These are phyloP conservation scores for Thuidium tamariscinum DNA, from an alignment of 225 moss, liverwort and hornwort species.

Conservation along the genomic window DNA sequence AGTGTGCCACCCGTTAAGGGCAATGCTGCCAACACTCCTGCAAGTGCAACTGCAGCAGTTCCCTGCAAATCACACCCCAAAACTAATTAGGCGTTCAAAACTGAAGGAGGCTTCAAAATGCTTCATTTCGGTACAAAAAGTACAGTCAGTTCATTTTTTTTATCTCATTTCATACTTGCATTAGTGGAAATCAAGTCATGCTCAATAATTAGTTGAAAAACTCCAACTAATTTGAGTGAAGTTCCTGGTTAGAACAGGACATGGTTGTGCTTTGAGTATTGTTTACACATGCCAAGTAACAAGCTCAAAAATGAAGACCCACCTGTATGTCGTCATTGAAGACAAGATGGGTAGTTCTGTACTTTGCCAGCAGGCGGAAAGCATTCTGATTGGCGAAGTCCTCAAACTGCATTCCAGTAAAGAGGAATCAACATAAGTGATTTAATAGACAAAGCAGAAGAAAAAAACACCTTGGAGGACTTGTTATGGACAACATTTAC, in stretches of 20 bases:
- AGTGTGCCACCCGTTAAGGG: conserved; percentile 65
- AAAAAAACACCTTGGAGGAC: neutral
- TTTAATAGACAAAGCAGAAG: neutral
- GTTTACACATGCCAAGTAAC: neutral
- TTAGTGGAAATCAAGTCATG: neutral
- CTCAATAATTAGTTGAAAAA: neutral
- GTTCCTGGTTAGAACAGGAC: neutral
- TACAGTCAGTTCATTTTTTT: neutral
- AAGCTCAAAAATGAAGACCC: neutral
- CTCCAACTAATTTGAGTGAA: neutral
- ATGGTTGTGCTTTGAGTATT: neutral
- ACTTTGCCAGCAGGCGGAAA: conserved; percentile 59
- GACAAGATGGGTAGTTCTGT: conserved; percentile 48
- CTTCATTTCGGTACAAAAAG: neutral
- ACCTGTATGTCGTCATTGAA: conserved; percentile 92
- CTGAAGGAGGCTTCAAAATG: neutral
- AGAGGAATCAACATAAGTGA: neutral
- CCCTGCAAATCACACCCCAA: conserved; percentile 21
- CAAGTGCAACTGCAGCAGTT: conserved; percentile 76
- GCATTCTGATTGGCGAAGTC: conserved; percentile 84
- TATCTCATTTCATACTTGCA: neutral
- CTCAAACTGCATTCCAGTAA: conserved; percentile 33
- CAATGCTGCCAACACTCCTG: conserved; percentile 63
- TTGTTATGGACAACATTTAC: neutral
- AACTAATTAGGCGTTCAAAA: neutral